Percentiles rank a stretch among this genome's conserved stretches.
Conservation (phyloP, 2,329 filamentous ascomycete genomes). For the Cladophialophora psammophila region DNA sequence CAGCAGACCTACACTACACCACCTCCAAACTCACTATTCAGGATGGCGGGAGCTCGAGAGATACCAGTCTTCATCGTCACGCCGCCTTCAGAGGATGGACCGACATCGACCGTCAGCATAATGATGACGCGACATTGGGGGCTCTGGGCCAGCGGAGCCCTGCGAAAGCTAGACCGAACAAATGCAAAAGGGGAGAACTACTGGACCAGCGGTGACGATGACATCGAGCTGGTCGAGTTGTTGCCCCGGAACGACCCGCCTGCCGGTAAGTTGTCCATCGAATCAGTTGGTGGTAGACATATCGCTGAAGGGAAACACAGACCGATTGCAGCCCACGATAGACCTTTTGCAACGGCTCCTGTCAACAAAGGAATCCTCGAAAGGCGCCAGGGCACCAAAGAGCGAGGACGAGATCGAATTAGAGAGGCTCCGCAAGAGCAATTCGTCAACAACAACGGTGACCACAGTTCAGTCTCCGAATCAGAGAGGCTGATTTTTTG, state of each 20-base stretch:
- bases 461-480: background rate
- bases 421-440: background rate
- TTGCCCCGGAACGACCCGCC: background rate
- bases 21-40: background rate
- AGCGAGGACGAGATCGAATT: background rate
- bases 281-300: background rate
- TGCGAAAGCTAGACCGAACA: conserved; percentile 1
- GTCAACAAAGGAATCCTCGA: background rate
- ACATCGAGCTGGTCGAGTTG: conserved; percentile 3
- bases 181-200: conserved; percentile 1
- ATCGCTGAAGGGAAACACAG: background rate
- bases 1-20: background rate
- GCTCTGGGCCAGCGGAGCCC: background rate
- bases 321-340: conserved; percentile 1
- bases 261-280: background rate
- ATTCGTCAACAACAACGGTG: background rate
- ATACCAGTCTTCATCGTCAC: background rate
- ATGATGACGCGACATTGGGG: conserved; percentile 3
- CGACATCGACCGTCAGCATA: background rate
- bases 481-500: conserved; percentile 15
- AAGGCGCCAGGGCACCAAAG: background rate
- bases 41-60: background rate
- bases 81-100: background rate
- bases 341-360: background rate
- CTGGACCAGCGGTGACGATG: background rate